Conservation (phyloP, 345 rosid genomes). For the Camelina hispida region DNA sequence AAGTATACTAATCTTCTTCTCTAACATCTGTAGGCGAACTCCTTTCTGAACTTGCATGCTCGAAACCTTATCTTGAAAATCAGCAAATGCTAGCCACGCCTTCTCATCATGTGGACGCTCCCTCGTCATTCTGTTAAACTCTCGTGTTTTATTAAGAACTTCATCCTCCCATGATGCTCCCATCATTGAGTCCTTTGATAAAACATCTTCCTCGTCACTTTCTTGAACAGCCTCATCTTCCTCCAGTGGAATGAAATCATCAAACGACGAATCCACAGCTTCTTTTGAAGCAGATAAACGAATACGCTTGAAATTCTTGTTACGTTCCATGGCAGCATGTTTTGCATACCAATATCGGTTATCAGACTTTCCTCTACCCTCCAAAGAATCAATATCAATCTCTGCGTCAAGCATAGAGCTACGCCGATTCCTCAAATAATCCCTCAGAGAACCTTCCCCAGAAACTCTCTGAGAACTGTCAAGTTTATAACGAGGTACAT, state of each 20-base stretch:
- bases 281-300: slow-evolving; percentile 53
- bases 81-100: slow-evolving; percentile 84
- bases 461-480: slow-evolving; percentile 47
- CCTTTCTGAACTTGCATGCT: slow-evolving; percentile 79
- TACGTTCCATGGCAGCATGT: slow-evolving; percentile 70
- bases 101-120: slow-evolving; percentile 82
- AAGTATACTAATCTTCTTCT: slow-evolving; percentile 92
- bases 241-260: slow-evolving; percentile 68
- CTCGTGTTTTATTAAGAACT: slow-evolving; percentile 73
- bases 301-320: slow-evolving; percentile 63
- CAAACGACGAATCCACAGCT: slow-evolving; percentile 41
- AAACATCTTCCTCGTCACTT: slow-evolving; percentile 41
- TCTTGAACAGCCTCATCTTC: slow-evolving; percentile 48
- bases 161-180: slow-evolving; percentile 98
- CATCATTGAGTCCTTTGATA: slow-evolving; percentile 42
- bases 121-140: slow-evolving; percentile 75
- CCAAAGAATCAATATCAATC: slow-evolving; percentile 71
- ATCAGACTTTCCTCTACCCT: slow-evolving; percentile 63
- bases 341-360: slow-evolving; percentile 90
- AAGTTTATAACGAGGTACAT: slow-evolving; percentile 77
- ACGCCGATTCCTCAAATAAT: slow-evolving; percentile 46
- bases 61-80: slow-evolving; percentile 82
- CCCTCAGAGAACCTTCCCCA: slow-evolving; percentile 45
- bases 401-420: slow-evolving; percentile 59
- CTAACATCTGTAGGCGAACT: slow-evolving; percentile 83